Percentiles rank a stretch among this genome's conserved stretches.
phyloP scores from a whole-genome alignment of 768 basidiomycete species.

The Pisolithus tinctorius region DNA sequence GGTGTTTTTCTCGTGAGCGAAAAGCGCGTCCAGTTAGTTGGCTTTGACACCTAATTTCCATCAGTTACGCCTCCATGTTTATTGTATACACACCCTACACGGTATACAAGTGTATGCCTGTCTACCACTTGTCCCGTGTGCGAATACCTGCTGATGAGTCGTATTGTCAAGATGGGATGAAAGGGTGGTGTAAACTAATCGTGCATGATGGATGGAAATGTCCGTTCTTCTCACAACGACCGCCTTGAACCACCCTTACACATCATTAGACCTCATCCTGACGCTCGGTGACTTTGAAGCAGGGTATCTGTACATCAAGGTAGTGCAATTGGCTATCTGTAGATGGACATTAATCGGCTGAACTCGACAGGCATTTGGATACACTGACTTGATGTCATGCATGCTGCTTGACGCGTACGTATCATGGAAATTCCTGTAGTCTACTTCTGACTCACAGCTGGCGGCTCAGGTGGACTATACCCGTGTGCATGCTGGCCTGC shows the following conservation, averaged over 20 bases:
- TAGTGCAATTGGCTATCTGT: constrained; percentile 11
- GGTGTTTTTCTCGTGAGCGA: constrained; percentile 61
- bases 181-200: constrained; percentile 67
- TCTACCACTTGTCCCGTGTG: not conserved
- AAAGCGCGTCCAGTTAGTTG: constrained; percentile 13
- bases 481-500: constrained; percentile 68
- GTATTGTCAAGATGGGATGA: constrained; percentile 51
- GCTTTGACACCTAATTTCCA: not conserved
- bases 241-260: constrained; percentile 12
- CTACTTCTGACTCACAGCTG: not conserved
- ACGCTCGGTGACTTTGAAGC: constrained; percentile 75
- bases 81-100: constrained; percentile 74
- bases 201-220: constrained; percentile 76
- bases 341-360: not conserved
- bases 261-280: constrained; percentile 53
- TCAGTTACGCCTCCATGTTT: constrained; percentile 66
- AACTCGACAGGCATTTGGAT: constrained; percentile 54
- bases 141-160: not conserved
- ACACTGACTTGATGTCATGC: constrained; percentile 73
- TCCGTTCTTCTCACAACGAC: constrained; percentile 14
- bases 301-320: constrained; percentile 73
- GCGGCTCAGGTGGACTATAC: constrained; percentile 63
- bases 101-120: constrained; percentile 62
- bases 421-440: not conserved
- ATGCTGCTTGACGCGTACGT: constrained; percentile 76